Evolutionary conservation across 441 rosid genomes (phyloP).

Genomic region (Aquilaria agallochum): DNA sequence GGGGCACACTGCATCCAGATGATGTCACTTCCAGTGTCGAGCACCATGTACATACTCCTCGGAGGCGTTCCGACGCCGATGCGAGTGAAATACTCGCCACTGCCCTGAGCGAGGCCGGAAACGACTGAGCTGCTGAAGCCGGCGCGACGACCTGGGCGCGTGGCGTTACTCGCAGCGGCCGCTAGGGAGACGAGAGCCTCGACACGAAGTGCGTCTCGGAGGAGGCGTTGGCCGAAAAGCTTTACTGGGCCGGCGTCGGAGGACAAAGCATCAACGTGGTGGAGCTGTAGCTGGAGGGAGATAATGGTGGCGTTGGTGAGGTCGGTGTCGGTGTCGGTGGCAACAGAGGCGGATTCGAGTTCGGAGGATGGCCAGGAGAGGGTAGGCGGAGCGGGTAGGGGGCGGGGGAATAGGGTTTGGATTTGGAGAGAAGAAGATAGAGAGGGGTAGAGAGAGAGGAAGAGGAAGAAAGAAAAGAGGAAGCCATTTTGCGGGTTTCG

Average conservation of each 20-base stretch:
- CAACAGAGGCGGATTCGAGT: conserved; percentile 8
- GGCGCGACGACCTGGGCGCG: conserved; percentile 21
- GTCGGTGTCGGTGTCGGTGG: background rate
- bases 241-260: conserved; percentile 36
- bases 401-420: conserved; percentile 42
- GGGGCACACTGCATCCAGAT: conserved; percentile 95
- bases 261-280: conserved; percentile 65
- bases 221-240: conserved; percentile 59
- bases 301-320: conserved; percentile 22
- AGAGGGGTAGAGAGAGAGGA: conserved; percentile 21
- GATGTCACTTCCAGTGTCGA: conserved; percentile 94
- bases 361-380: conserved; percentile 45
- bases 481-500: conserved; percentile 19
- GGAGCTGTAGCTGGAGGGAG: conserved; percentile 43
- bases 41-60: conserved; percentile 64
- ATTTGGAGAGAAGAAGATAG: conserved; percentile 22
- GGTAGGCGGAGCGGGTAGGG: conserved; percentile 42
- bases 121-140: conserved; percentile 76
- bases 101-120: conserved; percentile 84
- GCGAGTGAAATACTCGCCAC: conserved; percentile 93
- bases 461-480: conserved; percentile 29
- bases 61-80: conserved; percentile 89
- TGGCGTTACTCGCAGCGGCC: conserved; percentile 20
- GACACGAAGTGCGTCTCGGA: conserved; percentile 53
- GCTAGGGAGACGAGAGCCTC: conserved; percentile 35